Percentiles rank a stretch among this genome's conserved stretches.
Evolutionary conservation across 2,329 filamentous ascomycete genomes (phyloP).

Genomic region (Pestalotiopsis sp.): DNA sequence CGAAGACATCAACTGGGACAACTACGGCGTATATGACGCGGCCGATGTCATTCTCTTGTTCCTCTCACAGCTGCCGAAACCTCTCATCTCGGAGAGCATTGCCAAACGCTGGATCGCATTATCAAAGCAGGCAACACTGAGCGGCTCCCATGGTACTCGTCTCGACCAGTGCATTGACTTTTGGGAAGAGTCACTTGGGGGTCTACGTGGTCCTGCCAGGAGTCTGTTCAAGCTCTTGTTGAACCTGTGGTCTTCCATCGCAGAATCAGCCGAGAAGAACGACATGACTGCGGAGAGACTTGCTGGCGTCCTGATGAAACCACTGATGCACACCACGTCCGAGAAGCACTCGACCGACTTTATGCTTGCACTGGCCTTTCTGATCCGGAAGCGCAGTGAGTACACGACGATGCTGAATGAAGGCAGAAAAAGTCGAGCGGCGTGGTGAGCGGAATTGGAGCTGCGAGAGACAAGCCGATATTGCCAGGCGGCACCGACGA

Average conservation of each 20-base stretch:
- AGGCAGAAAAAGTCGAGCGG: conserved; percentile 20
- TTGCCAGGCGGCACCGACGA: no score
- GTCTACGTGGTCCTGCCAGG: conserved; percentile 38
- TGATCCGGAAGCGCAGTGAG: conserved; percentile 45
- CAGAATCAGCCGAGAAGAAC: conserved; percentile 39
- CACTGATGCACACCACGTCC: conserved; percentile 40
- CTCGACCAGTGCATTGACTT: conserved; percentile 47
- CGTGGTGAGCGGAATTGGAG: conserved; percentile 5
- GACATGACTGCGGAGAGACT: conserved; percentile 48
- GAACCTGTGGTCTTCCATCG: conserved; percentile 45
- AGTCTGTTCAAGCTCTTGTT: conserved; percentile 45
- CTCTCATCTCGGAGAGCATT: conserved; percentile 39
- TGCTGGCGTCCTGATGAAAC: conserved; percentile 39
- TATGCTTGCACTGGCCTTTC: conserved; percentile 45
- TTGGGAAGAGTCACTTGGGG: conserved; percentile 47
- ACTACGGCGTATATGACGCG: conserved; percentile 42
- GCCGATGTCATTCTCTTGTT: conserved; percentile 42
- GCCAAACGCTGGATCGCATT: conserved; percentile 43
- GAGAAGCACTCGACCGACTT: conserved; percentile 39
- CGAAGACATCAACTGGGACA: conserved; percentile 37
- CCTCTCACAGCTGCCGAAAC: conserved; percentile 40
- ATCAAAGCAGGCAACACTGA: conserved; percentile 40
- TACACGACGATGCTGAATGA: conserved; percentile 39
- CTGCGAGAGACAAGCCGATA: no score
- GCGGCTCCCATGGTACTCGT: conserved; percentile 35